Conservation (phyloP, 805 yeast species). For the Ogataea haglerorum region DNA sequence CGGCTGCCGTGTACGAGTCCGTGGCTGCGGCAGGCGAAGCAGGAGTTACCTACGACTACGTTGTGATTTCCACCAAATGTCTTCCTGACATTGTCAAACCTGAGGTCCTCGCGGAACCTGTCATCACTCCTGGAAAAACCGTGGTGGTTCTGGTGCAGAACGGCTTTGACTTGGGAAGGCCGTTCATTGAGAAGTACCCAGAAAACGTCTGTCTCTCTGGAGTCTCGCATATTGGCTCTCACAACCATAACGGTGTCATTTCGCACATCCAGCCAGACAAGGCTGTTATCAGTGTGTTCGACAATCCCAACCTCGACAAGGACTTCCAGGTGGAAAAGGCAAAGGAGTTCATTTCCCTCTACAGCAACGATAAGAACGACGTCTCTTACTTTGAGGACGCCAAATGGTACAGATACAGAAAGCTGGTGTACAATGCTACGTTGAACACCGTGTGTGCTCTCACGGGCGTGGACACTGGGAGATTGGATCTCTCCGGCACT, state of each 20-base stretch:
- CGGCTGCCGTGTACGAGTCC: conserved; percentile 36
- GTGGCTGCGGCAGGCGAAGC: conserved; percentile 42
- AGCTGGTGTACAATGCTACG: conserved; percentile 67
- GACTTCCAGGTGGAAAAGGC: conserved; percentile 36
- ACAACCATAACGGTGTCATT: conserved; percentile 47
- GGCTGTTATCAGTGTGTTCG: conserved; percentile 48
- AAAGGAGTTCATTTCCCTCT: conserved; percentile 43
- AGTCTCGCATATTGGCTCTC: conserved; percentile 60
- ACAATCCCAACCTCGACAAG: conserved; percentile 33
- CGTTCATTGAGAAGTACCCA: conserved; percentile 51
- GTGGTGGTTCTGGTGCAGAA: conserved; percentile 60
- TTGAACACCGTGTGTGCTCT: conserved; percentile 61
- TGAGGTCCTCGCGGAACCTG: conserved; percentile 49
- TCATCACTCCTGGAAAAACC: conserved; percentile 43
- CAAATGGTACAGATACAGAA: conserved; percentile 55
- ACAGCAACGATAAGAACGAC: conserved; percentile 41
- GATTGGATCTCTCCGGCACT: conserved; percentile 45
- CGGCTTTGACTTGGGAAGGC: conserved; percentile 61
- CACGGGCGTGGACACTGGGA: conserved; percentile 57
- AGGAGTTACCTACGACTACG: conserved; percentile 43
- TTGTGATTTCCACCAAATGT: conserved; percentile 57
- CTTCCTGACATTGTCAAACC: conserved; percentile 54
- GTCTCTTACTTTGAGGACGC: conserved; percentile 42
- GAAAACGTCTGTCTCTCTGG: conserved; percentile 54
- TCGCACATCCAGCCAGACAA: conserved; percentile 45